Evolutionary conservation across 345 rosid genomes (phyloP).

Genomic region (Microthlaspi erraticum): DNA sequence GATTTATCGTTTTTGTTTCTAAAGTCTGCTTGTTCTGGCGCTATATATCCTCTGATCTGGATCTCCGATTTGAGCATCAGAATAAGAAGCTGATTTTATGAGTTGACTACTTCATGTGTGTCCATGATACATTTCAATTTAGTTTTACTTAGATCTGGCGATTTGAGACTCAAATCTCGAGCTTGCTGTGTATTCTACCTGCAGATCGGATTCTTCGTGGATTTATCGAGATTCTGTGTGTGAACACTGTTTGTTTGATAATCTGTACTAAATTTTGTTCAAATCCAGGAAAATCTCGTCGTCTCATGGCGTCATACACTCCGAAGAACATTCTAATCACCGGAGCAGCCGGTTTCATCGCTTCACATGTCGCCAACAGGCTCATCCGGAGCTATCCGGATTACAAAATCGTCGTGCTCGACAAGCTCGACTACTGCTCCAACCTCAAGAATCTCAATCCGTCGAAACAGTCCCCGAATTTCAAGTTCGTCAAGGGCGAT

Average conservation of each 20-base stretch:
- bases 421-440: too few species aligned
- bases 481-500: too few species aligned
- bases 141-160: constrained; percentile 20
- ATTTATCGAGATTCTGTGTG: not conserved
- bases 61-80: constrained; percentile 23
- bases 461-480: too few species aligned
- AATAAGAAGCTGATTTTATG: not conserved
- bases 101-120: not conserved
- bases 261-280: not conserved
- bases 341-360: too few species aligned
- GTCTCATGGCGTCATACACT: constrained; percentile 51
- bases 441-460: too few species aligned
- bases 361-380: too few species aligned
- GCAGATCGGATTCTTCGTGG: not conserved
- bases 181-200: not conserved
- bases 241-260: not conserved
- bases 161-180: constrained; percentile 21
- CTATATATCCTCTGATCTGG: constrained; percentile 20
- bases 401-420: too few species aligned
- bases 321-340: too few species aligned
- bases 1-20: not conserved
- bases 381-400: too few species aligned
- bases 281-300: constrained; percentile 13
- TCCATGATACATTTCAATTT: not conserved
- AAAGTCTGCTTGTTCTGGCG: not conserved